Conservation (phyloP, 495 filamentous ascomycete genomes). For the Amphirosellinia nigrospora region DNA sequence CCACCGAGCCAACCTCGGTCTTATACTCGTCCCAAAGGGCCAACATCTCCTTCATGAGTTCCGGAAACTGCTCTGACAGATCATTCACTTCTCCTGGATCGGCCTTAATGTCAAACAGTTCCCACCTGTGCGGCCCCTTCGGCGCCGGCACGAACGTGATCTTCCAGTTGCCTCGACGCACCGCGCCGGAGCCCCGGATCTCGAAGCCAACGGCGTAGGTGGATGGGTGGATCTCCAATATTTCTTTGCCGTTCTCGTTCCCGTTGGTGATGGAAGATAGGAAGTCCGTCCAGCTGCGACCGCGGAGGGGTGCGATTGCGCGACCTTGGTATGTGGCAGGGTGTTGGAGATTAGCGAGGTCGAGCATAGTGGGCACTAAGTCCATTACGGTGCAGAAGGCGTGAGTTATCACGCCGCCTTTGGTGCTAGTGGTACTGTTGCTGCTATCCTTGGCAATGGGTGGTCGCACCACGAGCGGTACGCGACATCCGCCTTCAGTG, state of each 20-base stretch:
- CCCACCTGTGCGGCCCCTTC: constrained; percentile 27
- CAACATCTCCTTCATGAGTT: constrained; percentile 37
- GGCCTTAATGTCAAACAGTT: constrained; percentile 40
- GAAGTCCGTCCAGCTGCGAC: constrained; percentile 38
- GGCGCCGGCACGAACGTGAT: constrained; percentile 36
- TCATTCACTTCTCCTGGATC: constrained; percentile 44
- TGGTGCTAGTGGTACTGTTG: constrained; percentile 5
- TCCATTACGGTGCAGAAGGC: constrained; percentile 68
- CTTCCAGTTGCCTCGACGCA: constrained; percentile 43
- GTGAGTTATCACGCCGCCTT: constrained; percentile 52
- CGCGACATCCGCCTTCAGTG: constrained; percentile 62
- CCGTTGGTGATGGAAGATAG: constrained; percentile 43
- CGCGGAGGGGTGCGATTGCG: constrained; percentile 62
- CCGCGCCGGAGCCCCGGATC: constrained; percentile 36
- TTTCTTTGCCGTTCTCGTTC: constrained; percentile 23
- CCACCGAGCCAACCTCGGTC: constrained; percentile 32
- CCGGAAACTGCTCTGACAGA: constrained; percentile 31
- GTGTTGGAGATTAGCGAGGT: constrained; percentile 64
- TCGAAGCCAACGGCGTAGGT: constrained; percentile 39
- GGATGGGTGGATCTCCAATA: constrained; percentile 50
- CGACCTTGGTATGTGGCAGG: constrained; percentile 62
- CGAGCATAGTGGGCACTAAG: constrained; percentile 61
- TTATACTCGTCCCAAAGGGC: constrained; percentile 43
- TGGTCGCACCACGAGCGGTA: constrained; percentile 59
- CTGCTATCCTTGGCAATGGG: constrained; percentile 34